Base-by-base conservation (phyloP, 2,329 filamentous ascomycete species). In the Neofusicoccum parvum region DNA sequence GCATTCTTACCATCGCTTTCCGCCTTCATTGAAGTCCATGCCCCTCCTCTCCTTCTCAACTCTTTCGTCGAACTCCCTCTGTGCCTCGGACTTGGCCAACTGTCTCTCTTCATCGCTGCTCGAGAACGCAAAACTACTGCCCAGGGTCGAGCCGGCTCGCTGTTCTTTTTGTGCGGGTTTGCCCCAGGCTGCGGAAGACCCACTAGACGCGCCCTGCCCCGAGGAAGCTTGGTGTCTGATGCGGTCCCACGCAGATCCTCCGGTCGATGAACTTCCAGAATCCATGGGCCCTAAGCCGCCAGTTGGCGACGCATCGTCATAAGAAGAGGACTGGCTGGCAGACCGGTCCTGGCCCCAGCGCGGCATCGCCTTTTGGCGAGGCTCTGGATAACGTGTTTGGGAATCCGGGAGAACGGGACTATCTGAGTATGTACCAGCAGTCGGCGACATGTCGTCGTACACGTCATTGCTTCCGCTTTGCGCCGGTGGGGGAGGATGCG, bases 41-140 rank as follows among this genome's bases (percentile, higher is more conserved):
- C 81, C 83, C 62, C 77, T 76, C 60, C 83, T 72, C 68, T 85
- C 83, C 65, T 76, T 76, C 68, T 85, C 83, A 5, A 85, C 67
- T 49, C 80, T 73, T 17, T 78, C 77, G 69, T 85, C 82, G 68
- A 85, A 85, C 32, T 84, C 81, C 62, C 74, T 78, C 71, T 85
- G 82, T 32, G 81, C 81, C 67, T 82, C 78, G 46, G 75, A 70
- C 66, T 77, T 80, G 12, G 80, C 81, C 34, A 75, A 69, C 51
- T 78, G 76, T 27, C 77, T 75, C 43, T 84, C 80, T 64, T 81
- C 79, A 5, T 80, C 79, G 1, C 73, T 74, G 1, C 73, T 72
- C 0, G 76, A 78, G 69, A 83, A 84, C 12, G 76, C 75, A 62
- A 82, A 85, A 41, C 75, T 77, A 63, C 84, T 82, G 2, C 77